A percentile compares a stretch with the other conserved stretches of the same genome.
phyloP scores from a whole-genome alignment of 2,329 filamentous ascomycete species.

The Botrytis cinerea region DNA sequence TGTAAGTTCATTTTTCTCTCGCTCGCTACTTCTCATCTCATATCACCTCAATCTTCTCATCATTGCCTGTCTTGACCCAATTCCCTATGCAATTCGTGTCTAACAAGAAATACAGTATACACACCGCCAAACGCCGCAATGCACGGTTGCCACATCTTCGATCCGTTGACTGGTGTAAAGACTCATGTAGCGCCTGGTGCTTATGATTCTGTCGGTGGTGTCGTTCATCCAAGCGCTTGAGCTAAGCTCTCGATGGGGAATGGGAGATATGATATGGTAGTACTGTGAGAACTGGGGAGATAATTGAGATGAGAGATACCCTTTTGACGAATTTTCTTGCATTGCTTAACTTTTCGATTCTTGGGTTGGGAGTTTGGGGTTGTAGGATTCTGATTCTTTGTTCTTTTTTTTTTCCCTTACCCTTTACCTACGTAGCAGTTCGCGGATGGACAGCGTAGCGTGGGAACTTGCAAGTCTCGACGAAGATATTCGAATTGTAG shows the following conservation, averaged over 20 bases:
- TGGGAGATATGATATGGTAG: background rate
- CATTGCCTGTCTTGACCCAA: background rate
- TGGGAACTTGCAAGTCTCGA: background rate
- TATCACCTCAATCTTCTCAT: background rate
- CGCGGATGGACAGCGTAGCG: background rate
- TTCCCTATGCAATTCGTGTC: background rate
- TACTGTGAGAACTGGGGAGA: background rate
- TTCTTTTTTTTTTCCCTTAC: fast-evolving
- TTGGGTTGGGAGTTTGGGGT: background rate
- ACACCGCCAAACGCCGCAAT: conserved; percentile 89
- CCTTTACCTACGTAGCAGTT: background rate
- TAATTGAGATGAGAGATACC: conserved; percentile 3
- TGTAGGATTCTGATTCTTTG: background rate
- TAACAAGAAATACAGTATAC: conserved; percentile 55
- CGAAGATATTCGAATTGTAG: background rate
- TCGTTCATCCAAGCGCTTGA: background rate
- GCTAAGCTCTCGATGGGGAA: background rate
- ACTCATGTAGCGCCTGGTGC: conserved; percentile 70
- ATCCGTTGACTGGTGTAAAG: conserved; percentile 71
- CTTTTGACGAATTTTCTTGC: background rate
- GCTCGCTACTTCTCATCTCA: background rate
- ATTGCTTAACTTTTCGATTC: background rate
- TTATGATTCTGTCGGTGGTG: conserved; percentile 62
- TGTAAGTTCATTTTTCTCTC: conserved; percentile 36
- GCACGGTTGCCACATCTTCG: conserved; percentile 79